These are phyloP conservation scores for Oryza brachyantha DNA, from an alignment of 176 grass and related monocot genomes.

Conservation along the genomic window DNA sequence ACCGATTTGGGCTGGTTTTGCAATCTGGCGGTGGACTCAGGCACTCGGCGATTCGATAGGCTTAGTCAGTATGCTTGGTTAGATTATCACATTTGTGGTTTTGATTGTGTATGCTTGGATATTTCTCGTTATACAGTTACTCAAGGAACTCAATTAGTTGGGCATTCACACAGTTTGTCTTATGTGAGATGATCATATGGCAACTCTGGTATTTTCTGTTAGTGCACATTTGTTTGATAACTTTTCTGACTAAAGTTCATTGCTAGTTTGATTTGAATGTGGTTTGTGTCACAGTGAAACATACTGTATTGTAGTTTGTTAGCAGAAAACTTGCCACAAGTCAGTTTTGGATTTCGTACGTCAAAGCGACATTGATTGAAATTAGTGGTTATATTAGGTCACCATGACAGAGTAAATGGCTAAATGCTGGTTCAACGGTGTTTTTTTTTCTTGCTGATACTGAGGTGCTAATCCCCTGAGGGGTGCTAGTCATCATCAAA, in stretches of 20 bases:
- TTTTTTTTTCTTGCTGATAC: background rate
- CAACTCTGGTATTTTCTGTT: background rate
- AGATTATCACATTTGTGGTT: background rate
- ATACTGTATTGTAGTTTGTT: background rate
- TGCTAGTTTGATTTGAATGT: background rate
- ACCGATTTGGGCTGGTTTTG: conserved; percentile 16
- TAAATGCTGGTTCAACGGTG: background rate
- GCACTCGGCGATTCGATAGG: background rate
- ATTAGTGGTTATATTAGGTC: conserved; percentile 14
- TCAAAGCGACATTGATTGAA: background rate
- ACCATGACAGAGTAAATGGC: background rate
- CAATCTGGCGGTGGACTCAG: background rate
- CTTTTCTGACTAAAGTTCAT: background rate
- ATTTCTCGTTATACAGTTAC: background rate
- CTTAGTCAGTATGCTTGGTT: background rate
- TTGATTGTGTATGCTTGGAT: background rate
- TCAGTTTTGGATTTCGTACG: background rate
- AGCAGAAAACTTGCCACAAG: background rate
- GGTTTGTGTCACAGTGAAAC: background rate
- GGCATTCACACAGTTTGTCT: background rate
- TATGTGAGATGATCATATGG: background rate
- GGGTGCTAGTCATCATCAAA: background rate
- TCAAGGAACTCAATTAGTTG: conserved; percentile 1
- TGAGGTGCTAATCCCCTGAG: background rate
- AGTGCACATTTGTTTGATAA: background rate